Base-by-base conservation (phyloP, 1,284 basidiomycete genomes). In the Tausonia pullulans region DNA sequence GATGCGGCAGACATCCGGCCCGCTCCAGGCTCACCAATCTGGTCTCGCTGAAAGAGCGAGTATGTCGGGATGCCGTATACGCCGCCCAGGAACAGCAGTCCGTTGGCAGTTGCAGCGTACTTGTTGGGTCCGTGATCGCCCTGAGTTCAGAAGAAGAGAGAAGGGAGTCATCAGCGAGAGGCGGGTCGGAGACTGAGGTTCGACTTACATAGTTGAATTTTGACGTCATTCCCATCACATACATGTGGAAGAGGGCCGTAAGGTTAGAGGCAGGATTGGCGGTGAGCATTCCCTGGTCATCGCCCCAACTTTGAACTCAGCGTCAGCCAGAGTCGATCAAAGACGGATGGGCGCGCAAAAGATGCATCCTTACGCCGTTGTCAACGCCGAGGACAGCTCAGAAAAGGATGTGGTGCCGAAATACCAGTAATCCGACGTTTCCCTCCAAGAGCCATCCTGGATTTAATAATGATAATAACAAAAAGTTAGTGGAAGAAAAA, bases 191-290 rank as follows among this genome's bases (percentile, higher is more conserved):
- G 27, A 27, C 27, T 27, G 27, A 27, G 27, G 27, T 27, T 27
- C 27, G 27, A 27, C 27, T 27, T 27, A 27, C 93, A 72, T 87
- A 95, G 73, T 88, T 82, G 82, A 97, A 98, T 62, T 93, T 78
- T 57, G 89, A 90, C 14, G 88, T 92, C 67, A 87, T 82, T 46
- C 95, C 94, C 52, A 80, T 81, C 48, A 83, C 85, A 75, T 88
- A 89, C 85, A 98, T 96, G 80, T 98, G 95, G 84, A 82, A 98
- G 62, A 85, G 75, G 43, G 87, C 89, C 1, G 92, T 95, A 67
- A 84, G 78, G 72, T 81, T 80, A 77, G 86, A 88, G 72, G 84
- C 82, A 11, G 83, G 72, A 78, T 94, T 93, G 69, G 76, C 74
- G 60, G 79, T 78, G 67, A 92, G 80, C 59, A 98, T 79, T 39